A percentile compares a stretch with the other conserved stretches of the same genome.
These are phyloP conservation scores for Clonostachys byssicola DNA, from an alignment of 2,329 filamentous ascomycete species.

Conservation along the genomic window DNA sequence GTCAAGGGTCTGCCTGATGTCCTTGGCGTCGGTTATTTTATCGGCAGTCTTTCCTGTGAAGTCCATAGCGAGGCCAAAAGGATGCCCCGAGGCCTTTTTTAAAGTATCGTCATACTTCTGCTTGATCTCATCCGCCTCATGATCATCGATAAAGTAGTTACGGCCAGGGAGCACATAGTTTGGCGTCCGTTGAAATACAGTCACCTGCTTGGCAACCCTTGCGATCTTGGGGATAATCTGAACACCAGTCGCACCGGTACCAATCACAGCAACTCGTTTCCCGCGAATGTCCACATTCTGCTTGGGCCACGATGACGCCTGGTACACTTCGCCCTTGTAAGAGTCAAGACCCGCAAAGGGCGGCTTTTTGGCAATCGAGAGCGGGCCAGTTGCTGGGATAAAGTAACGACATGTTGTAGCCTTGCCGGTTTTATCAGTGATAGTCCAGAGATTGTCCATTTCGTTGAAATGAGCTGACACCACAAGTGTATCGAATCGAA, in stretches of 20 bases:
- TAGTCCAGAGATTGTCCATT: conserved; percentile 22
- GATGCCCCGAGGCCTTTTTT: too few species aligned
- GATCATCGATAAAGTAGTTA: too few species aligned
- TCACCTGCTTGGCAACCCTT: neutral
- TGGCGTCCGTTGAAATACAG: conserved; percentile 19
- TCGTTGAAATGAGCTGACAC: conserved; percentile 26
- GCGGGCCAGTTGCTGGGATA: conserved; percentile 31
- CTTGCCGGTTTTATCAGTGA: conserved; percentile 29
- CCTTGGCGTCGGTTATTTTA: too few species aligned
- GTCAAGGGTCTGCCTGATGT: neutral
- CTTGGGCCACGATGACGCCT: conserved; percentile 1
- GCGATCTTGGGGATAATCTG: conserved; percentile 41
- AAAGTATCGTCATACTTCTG: conserved; percentile 18
- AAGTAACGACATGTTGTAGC: conserved; percentile 25
- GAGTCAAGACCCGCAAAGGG: conserved; percentile 16
- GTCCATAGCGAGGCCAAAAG: too few species aligned
- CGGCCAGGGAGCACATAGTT: conserved; percentile 46
- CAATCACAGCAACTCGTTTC: conserved; percentile 59
- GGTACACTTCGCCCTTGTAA: neutral
- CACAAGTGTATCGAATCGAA: conserved; percentile 31
- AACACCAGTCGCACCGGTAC: conserved; percentile 60
- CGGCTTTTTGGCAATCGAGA: conserved; percentile 30
- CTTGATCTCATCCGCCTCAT: conserved; percentile 30
- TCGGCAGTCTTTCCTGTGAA: too few species aligned
- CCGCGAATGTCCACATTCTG: conserved; percentile 35